Evolutionary conservation across 2,329 filamentous ascomycete species (phyloP), one percentile per base, ranked within the genome.

Genomic region (Aspergillus ochraceoroseus): DNA sequence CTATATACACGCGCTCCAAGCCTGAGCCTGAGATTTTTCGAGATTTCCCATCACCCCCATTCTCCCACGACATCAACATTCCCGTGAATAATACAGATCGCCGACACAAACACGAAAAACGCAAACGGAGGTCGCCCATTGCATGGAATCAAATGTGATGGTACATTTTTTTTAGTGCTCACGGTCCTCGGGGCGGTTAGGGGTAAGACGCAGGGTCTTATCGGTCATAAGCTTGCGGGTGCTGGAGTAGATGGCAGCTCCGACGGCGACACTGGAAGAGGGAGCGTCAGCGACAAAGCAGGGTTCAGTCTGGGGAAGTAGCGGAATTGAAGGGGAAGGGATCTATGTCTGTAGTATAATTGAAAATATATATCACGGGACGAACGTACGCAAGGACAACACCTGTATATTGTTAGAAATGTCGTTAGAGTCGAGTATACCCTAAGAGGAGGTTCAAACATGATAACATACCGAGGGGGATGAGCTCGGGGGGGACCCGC

Each of bases 401-500:
- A 67, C 85, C 88, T 92, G 54, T 48, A 47, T 30, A 41, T 32
- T 41, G 45, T 52, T 67, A 56, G 58, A 48, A 47, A 38, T 39
- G 30, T 32, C 18, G 19, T 32, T 46, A 42, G 42, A 38, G 18
- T 14, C 17, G 11, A 17, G 26, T 37, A 31, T 29, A 32, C 25
- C 29, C 48, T 19, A 27, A 23, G 1, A 28, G 17, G 11, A 25
- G 29, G 28, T 34, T 39, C 38, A 31, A 15, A 22, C 18, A 22
- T 33, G 13, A 43, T 29, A 35, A 72, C 80, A 68, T 82, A 94
- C 89, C 89, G 58, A 98, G 83, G 62, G 92, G 92, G 57, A 89
- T 80, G 78, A 98, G 77, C 77, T 98, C 92, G 56, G 87, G 81
- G 56, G 92, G 92, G 63, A 96, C 84, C 72, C 82, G 82, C 78